These are phyloP conservation scores for Cicer pinnatifidum DNA, from an alignment of 306 rosid genomes.

Conservation along the genomic window DNA sequence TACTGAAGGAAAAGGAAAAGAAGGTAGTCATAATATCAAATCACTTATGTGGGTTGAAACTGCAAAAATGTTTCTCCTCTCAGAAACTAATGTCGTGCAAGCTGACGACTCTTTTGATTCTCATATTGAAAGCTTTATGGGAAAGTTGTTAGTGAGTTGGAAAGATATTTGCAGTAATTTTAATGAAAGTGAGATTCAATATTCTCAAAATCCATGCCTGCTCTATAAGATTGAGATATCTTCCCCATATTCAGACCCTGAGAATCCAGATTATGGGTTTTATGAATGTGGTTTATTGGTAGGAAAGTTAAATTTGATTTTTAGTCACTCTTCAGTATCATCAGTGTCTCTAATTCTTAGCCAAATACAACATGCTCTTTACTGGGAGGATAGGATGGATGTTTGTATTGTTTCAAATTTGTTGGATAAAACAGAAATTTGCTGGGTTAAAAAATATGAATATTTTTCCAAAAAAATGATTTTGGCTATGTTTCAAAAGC, in stretches of 20 bases:
- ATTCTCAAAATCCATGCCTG: constrained; percentile 71
- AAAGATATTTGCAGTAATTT: constrained; percentile 55
- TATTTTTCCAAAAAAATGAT: constrained; percentile 53
- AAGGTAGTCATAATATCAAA: constrained; percentile 48
- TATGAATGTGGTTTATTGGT: constrained; percentile 69
- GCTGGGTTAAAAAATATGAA: constrained; percentile 51
- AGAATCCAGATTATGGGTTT: constrained; percentile 55
- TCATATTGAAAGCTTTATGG: constrained; percentile 53
- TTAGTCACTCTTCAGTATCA: constrained; percentile 66
- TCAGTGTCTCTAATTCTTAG: constrained; percentile 63
- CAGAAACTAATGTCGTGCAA: constrained; percentile 49
- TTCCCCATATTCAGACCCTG: constrained; percentile 51
- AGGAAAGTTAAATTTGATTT: constrained; percentile 73
- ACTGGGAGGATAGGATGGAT: constrained; percentile 51
- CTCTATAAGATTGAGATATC: constrained; percentile 63
- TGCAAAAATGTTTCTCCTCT: constrained; percentile 53
- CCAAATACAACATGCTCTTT: constrained; percentile 58
- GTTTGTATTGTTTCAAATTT: constrained; percentile 40
- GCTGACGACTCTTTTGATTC: constrained; percentile 55
- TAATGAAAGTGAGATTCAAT: constrained; percentile 57
- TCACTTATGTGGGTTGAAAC: constrained; percentile 74
- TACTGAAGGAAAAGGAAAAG: constrained; percentile 49
- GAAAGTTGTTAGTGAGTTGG: constrained; percentile 66
- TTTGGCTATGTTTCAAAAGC: constrained; percentile 57
- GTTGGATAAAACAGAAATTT: constrained; percentile 47